Evolutionary conservation across 352 stramenopile genomes (phyloP), one percentile per base, ranked within the genome.

Genomic region (Stramenopiles sp.): DNA sequence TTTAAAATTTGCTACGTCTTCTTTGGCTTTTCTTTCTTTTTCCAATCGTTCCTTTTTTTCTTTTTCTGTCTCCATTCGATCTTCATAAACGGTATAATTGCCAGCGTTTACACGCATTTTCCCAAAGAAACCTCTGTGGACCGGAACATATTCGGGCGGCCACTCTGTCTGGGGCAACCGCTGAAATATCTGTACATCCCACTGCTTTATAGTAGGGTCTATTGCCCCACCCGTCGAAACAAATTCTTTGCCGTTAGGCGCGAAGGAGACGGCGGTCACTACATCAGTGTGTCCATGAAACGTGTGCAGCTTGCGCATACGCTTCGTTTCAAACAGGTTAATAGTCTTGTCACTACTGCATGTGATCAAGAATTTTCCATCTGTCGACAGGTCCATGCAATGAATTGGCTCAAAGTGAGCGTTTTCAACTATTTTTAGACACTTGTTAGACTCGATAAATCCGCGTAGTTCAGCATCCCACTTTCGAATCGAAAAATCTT

Each of bases 401-500:
- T 53, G 43, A 53, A 53, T 53, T 53, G 43, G 43, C 43, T 53
- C 43, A 25, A 12, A 18, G 25, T 53, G 43, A 12, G 43, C 43
- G 25, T 12, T 18, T 25, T 53, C 25, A 18, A 18, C 43, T 18
- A 53, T 25, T 12, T 53, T 12, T 25, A 53, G 12, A 18, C 12
- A 12, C 25, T 53, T 53, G 12, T 53, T 25, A 53, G 12, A 25
- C 43, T 12, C 25, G 12, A 53, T 53, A 25, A 18, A 18, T 12
- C 43, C 43, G 12, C 43, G 12, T 53, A 53, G 25, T 18, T 53
- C 25, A 53, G 43, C 43, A 25, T 53, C 25, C 43, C 43, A 53
- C 25, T 53, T 53, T 53, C 43, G 43, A 53, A 53, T 53, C 12
- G 43, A 53, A 53, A 53, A 53, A 53, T 53, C 43, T 53, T 53